These are phyloP conservation scores for Funneliformis mosseae DNA, from an alignment of 192 early-diverging fungal species.

Conservation along the genomic window DNA sequence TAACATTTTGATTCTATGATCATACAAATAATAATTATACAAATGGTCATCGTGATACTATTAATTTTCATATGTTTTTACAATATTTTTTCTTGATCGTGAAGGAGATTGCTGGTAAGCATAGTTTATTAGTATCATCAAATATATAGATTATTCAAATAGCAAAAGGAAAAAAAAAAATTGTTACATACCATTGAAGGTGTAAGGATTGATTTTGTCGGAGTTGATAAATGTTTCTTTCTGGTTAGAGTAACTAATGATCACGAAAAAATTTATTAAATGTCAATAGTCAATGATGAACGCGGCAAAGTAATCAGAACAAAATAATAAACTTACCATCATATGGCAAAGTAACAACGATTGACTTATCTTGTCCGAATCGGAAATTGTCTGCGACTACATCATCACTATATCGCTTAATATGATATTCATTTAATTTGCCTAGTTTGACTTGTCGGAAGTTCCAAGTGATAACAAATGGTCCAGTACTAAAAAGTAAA, in stretches of 20 bases:
- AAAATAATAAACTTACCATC: conserved; percentile 35
- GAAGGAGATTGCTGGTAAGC: neutral
- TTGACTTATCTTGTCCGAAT: conserved; percentile 78
- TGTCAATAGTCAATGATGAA: neutral
- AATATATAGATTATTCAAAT: neutral
- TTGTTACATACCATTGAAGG: conserved; percentile 8
- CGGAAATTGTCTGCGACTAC: conserved; percentile 93
- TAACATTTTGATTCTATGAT: neutral
- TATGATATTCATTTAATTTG: conserved; percentile 79
- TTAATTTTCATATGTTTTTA: neutral
- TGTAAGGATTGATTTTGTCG: conserved; percentile 21
- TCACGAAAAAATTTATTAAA: neutral
- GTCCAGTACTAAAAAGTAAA: conserved; percentile 63
- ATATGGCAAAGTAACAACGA: conserved; percentile 73
- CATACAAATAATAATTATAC: neutral
- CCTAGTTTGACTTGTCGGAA: conserved; percentile 79
- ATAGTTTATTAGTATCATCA: neutral
- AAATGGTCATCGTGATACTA: neutral
- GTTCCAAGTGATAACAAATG: conserved; percentile 92
- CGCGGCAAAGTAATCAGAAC: too few species aligned
- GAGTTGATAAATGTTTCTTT: conserved; percentile 19
- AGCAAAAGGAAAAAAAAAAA: neutral
- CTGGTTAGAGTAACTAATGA: conserved; percentile 4
- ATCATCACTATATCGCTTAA: conserved; percentile 80
- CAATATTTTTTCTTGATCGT: neutral